Conservation (phyloP, 2,329 filamentous ascomycete species). For the Xylaria polymorpha region DNA sequence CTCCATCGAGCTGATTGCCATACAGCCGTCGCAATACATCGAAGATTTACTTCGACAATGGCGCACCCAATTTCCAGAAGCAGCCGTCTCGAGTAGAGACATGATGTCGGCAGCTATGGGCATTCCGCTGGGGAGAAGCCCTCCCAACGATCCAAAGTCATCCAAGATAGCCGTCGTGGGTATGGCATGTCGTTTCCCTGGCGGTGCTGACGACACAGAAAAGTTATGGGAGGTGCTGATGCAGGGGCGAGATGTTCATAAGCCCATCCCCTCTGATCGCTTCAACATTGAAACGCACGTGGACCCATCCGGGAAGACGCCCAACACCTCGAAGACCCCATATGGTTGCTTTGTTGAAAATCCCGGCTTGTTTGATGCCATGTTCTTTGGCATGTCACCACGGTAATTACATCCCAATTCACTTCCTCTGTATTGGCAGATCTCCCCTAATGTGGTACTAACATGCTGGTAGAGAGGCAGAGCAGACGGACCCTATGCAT, state of each 20-base stretch:
- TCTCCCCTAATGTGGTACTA: no score
- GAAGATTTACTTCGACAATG: not conserved
- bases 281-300: conserved; percentile 37
- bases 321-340: conserved; percentile 31
- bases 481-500: conserved; percentile 70
- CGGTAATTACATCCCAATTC: not conserved
- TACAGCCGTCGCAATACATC: conserved; percentile 1
- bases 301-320: conserved; percentile 34
- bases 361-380: conserved; percentile 37
- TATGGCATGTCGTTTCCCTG: conserved; percentile 6
- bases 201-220: not conserved
- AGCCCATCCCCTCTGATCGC: conserved; percentile 33
- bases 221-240: conserved; percentile 24
- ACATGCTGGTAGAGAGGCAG: conserved; percentile 33
- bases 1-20: not conserved
- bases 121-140: not conserved
- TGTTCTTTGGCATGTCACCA: conserved; percentile 43
- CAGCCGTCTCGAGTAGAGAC: not conserved
- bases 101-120: not conserved
- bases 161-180: conserved; percentile 4
- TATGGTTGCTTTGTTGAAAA: conserved; percentile 35
- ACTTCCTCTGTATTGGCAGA: no score
- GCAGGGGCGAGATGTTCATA: conserved; percentile 45
- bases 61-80: not conserved
- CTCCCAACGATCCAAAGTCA: not conserved